These are phyloP conservation scores for Dactylellina drechsleri DNA, from an alignment of 2,329 filamentous ascomycete species.

Conservation along the genomic window DNA sequence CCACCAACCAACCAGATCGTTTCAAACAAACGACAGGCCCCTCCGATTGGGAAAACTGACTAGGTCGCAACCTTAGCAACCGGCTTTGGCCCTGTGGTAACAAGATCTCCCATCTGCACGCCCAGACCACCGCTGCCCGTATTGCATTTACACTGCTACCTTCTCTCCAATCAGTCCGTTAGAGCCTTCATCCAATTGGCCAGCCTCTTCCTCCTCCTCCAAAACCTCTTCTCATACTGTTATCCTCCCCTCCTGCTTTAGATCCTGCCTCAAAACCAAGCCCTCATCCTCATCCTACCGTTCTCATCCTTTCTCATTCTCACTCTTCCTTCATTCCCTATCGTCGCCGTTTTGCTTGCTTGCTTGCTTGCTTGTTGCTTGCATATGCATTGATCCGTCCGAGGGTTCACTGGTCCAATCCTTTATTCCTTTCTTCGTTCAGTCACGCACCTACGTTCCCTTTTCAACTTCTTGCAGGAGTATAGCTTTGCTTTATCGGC, in stretches of 20 bases:
- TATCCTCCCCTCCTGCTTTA: conserved; percentile 1
- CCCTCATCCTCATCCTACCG: conserved; percentile 36
- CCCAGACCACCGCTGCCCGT: not conserved
- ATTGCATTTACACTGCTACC: not conserved
- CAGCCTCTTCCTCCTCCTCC: not conserved
- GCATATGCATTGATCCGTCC: conserved; percentile 14
- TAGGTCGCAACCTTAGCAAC: conserved; percentile 55
- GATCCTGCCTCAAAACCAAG: conserved; percentile 52
- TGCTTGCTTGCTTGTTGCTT: conserved; percentile 24
- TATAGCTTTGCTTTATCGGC: conserved; percentile 18
- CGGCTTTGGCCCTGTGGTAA: conserved; percentile 42
- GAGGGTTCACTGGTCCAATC: conserved; percentile 26
- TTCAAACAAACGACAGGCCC: not conserved
- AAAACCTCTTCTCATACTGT: conserved; percentile 16
- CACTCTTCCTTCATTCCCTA: conserved; percentile 33
- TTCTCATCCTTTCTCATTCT: conserved; percentile 21
- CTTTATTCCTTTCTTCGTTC: conserved; percentile 18
- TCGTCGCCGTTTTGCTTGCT: not conserved
- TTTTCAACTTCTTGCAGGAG: conserved; percentile 28
- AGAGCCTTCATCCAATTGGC: conserved; percentile 26
- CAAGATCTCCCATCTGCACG: not conserved
- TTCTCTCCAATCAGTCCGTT: not conserved
- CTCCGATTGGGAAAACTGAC: conserved; percentile 41
- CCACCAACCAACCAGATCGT: not conserved
- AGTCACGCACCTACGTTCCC: conserved; percentile 24